phyloP scores from a whole-genome alignment of 257 asterid species.

The Eustoma russellianum region DNA sequence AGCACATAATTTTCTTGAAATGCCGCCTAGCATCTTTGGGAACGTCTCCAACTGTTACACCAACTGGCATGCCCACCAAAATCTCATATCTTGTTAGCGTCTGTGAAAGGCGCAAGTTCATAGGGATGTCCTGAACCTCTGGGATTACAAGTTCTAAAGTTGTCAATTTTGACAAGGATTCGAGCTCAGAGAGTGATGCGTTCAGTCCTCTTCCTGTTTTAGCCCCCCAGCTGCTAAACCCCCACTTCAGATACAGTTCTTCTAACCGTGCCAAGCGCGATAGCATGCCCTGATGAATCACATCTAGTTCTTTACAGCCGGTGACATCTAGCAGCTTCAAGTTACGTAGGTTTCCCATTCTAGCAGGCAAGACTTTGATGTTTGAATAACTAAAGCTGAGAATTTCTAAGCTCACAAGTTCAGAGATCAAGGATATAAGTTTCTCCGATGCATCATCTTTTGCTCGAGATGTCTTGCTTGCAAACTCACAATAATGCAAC shows the following conservation, averaged over 20 bases:
- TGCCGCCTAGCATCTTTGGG: not conserved
- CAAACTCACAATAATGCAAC: slow-evolving; percentile 3
- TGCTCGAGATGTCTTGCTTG: not conserved
- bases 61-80: not conserved
- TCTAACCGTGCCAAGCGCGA: slow-evolving; percentile 11
- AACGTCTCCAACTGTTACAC: not conserved
- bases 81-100: slow-evolving; percentile 1
- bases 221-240: not conserved
- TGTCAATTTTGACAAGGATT: slow-evolving; percentile 4
- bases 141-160: not conserved
- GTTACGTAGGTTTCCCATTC: slow-evolving; percentile 9
- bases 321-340: slow-evolving; percentile 14
- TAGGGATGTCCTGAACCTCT: not conserved
- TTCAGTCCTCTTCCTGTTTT: slow-evolving; percentile 3
- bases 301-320: slow-evolving; percentile 3
- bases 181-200: slow-evolving; percentile 9
- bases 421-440: slow-evolving; percentile 8
- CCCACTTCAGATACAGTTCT: slow-evolving; percentile 7
- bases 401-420: slow-evolving; percentile 13
- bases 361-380: slow-evolving; percentile 7
- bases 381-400: slow-evolving; percentile 11
- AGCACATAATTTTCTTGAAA: not conserved
- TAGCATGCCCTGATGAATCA: slow-evolving; percentile 8
- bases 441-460: slow-evolving; percentile 7
- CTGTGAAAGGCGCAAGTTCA: not conserved